Conservation (phyloP, 2,329 filamentous ascomycete genomes). For the Xylaria sp. region DNA sequence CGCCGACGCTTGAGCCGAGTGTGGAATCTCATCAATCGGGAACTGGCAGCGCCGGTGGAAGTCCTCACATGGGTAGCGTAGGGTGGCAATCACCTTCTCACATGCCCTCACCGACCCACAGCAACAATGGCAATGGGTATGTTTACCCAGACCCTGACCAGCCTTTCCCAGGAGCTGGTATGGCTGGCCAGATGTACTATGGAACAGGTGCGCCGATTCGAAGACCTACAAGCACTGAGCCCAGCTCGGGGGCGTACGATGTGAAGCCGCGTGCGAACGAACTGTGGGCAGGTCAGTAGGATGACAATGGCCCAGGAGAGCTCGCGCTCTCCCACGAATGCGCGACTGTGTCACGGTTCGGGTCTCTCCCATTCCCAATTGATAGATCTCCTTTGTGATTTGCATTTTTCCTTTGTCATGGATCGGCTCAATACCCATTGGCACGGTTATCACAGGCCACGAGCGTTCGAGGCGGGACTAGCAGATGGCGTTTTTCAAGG, state of each 20-base stretch:
- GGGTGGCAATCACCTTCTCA: slow-evolving; percentile 89
- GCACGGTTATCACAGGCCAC: slow-evolving; percentile 23
- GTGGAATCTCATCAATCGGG: slow-evolving; percentile 74
- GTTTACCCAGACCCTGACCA: slow-evolving; percentile 84
- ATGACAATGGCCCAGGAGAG: background rate
- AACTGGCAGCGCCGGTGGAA: slow-evolving; percentile 72
- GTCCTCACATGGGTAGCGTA: slow-evolving; percentile 80
- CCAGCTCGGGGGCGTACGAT: slow-evolving; percentile 60
- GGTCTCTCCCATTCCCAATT: background rate
- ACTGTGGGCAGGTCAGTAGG: slow-evolving; percentile 45
- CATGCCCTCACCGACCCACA: slow-evolving; percentile 70
- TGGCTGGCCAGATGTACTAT: slow-evolving; percentile 74
- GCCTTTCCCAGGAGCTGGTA: slow-evolving; percentile 59
- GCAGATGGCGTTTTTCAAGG: slow-evolving; percentile 23
- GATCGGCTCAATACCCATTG: slow-evolving; percentile 32
- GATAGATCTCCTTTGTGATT: slow-evolving; percentile 29
- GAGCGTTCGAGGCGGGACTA: slow-evolving; percentile 16
- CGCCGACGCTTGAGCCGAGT: slow-evolving; percentile 82
- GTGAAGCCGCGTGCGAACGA: slow-evolving; percentile 56
- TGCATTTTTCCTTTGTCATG: slow-evolving; percentile 27
- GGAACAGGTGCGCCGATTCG: slow-evolving; percentile 63
- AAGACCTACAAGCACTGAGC: slow-evolving; percentile 75
- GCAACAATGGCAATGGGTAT: slow-evolving; percentile 62
- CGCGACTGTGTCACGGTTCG: background rate
- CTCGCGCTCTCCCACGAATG: background rate